Evolutionary conservation across 176 grass and related monocot species (phyloP), one percentile per base, ranked within the genome.

Genomic region (Aechmea fasciata): DNA sequence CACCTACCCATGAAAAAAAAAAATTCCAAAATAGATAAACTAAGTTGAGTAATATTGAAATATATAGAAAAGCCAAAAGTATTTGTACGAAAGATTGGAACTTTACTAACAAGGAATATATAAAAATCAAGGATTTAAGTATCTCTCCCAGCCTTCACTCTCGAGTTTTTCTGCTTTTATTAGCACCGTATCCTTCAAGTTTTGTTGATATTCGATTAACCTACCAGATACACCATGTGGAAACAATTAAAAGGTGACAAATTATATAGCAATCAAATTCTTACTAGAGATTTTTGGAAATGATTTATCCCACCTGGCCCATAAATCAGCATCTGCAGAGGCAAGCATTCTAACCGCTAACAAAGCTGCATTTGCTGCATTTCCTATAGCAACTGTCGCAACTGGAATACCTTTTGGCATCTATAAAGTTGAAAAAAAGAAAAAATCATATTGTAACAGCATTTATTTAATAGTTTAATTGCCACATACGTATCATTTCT

Each of bases 331-430:
- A 83, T 99, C 89, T 23, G 59, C 75, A 69, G 13, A 14, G 28
- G 78, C 84, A 49, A 99, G 72, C 1, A 90, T 88, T 83, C 75
- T 77, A 81, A 81, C 84, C 59, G 89, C 82, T 77, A 90, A 57
- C 29, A 99, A 74, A 72, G 86, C 90, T 64, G 89, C 94, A 90
- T 97, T 97, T 81, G 85, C 77, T 2, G 87, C 89, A 79, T 90
- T 99, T 67, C 77, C 86, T 23, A 93, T 90, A 55, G 87, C 87
- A 80, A 90, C 29, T 26, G 87, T 80, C 28, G 78, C 84, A 75
- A 99, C 90, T 48, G 94, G 90, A 73, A 90, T 88, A 81, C 90
- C 87, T 78, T 92, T 99, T 2, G 90, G 84, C 90, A 99, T 93
- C 94, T 99, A 80, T 51, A 50, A 23, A 67, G 73, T 52, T 65